Conservation (phyloP, 805 yeast genomes). For the Jamesozyma piceae region DNA sequence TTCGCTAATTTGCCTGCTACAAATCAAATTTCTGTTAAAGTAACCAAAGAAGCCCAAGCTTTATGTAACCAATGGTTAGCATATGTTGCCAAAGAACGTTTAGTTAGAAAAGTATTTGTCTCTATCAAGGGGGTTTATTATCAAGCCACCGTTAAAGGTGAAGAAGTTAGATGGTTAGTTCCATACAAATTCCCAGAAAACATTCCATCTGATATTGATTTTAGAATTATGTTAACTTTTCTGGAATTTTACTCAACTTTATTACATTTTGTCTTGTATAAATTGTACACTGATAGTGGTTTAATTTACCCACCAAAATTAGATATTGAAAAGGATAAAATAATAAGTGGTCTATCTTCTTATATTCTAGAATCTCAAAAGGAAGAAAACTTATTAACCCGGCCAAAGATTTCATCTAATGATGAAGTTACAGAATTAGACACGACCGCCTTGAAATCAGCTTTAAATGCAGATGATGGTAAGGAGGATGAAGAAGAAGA, state of each 20-base stretch:
- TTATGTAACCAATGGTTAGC: slow-evolving; percentile 95
- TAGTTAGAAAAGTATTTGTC: slow-evolving; percentile 81
- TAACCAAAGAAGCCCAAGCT: slow-evolving; percentile 79
- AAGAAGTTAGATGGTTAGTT: slow-evolving; percentile 89
- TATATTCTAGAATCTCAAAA: slow-evolving; percentile 57
- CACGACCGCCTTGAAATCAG: slow-evolving; percentile 46
- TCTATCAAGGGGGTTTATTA: slow-evolving; percentile 96
- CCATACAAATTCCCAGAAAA: slow-evolving; percentile 96
- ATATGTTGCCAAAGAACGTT: slow-evolving; percentile 74
- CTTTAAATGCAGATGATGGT: slow-evolving; percentile 35
- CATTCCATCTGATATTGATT: slow-evolving; percentile 89
- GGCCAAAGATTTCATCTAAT: slow-evolving; percentile 7
- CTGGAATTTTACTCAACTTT: slow-evolving; percentile 91
- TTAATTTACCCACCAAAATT: slow-evolving; percentile 87
- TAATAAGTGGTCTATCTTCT: slow-evolving; percentile 82
- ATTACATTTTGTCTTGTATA: slow-evolving; percentile 76
- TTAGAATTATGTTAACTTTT: slow-evolving; percentile 93
- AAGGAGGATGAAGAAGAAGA: slow-evolving; percentile 31
- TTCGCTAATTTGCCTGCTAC: slow-evolving; percentile 95
- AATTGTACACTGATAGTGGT: slow-evolving; percentile 75
- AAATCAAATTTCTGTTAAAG: slow-evolving; percentile 63
- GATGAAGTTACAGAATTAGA: slow-evolving; percentile 29
- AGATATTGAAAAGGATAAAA: slow-evolving; percentile 61
- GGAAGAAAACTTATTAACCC: slow-evolving; percentile 23
- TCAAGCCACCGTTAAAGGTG: slow-evolving; percentile 83